These are phyloP conservation scores for Holtermannia corniformis DNA, from an alignment of 768 basidiomycete species.

Conservation along the genomic window DNA sequence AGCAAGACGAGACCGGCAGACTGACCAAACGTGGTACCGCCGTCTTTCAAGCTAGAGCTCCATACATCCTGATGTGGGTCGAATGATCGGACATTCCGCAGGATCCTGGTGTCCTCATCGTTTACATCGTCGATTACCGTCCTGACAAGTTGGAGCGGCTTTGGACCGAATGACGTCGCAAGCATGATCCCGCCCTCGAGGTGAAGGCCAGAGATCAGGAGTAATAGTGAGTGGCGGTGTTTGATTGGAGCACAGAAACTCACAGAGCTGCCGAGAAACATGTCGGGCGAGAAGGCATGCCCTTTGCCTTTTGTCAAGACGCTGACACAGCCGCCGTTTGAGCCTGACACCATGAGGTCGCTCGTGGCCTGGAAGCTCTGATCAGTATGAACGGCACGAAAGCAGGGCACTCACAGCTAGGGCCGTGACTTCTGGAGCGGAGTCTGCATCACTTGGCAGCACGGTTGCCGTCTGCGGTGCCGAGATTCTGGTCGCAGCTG, in stretches of 20 bases:
- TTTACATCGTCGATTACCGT: too few species aligned
- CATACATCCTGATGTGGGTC: neutral
- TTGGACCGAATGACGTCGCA: neutral
- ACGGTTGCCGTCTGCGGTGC: too few species aligned
- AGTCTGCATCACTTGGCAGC: too few species aligned
- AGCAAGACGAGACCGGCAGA: neutral
- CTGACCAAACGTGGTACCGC: neutral
- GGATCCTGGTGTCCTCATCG: too few species aligned
- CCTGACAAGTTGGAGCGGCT: neutral
- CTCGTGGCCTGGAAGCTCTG: neutral
- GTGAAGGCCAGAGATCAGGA: neutral
- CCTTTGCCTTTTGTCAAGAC: neutral
- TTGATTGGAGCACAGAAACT: too few species aligned
- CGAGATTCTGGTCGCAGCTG: too few species aligned
- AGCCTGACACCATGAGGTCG: neutral
- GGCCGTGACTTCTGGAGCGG: neutral
- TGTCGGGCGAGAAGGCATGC: neutral
- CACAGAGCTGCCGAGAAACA: neutral
- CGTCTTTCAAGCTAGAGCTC: neutral
- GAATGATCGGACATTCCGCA: neutral
- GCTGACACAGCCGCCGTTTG: neutral
- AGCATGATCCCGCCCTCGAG: neutral
- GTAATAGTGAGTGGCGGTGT: too few species aligned
- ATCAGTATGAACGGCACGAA: neutral
- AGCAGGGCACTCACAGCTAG: neutral